phyloP scores from a whole-genome alignment of 768 basidiomycete genomes.

The Hericium coralloides region DNA sequence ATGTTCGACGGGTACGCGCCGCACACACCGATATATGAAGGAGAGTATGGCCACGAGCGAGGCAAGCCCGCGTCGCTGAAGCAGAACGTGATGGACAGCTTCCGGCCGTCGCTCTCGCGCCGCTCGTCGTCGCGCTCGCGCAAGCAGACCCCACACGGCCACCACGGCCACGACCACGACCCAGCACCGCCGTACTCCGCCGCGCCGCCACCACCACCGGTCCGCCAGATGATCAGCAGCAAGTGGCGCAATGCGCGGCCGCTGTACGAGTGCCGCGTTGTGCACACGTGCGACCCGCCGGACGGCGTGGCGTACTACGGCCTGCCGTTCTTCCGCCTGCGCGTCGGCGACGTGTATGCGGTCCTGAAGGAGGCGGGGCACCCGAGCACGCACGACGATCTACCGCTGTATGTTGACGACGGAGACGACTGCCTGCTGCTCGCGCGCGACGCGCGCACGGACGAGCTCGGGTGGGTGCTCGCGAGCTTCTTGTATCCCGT shows the following conservation, averaged over 20 bases:
- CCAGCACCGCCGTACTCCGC: constrained; percentile 17
- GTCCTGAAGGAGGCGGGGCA: constrained; percentile 74
- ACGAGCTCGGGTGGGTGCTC: constrained; percentile 68
- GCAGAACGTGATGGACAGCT: not conserved
- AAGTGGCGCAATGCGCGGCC: constrained; percentile 20
- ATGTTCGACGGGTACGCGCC: constrained; percentile 13
- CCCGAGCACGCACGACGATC: constrained; percentile 60
- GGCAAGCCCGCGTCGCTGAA: constrained; percentile 5
- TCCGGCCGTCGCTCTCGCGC: constrained; percentile 2
- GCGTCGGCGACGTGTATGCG: constrained; percentile 50
- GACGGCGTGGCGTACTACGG: constrained; percentile 55
- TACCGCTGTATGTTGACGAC: constrained; percentile 76
- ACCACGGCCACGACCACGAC: constrained; percentile 7
- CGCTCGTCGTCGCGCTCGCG: constrained; percentile 10
- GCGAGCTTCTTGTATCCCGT: constrained; percentile 73
- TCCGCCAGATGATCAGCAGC: constrained; percentile 7
- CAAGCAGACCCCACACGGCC: constrained; percentile 1
- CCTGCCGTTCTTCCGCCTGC: constrained; percentile 71
- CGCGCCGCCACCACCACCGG: constrained; percentile 12
- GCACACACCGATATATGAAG: not conserved
- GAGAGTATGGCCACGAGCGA: constrained; percentile 5
- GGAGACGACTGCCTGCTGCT: constrained; percentile 68
- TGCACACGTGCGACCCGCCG: constrained; percentile 63
- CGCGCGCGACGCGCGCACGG: constrained; percentile 41
- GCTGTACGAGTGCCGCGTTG: constrained; percentile 58